phyloP scores from a whole-genome alignment of 192 early-diverging fungal species.

The Coemansia furcata region DNA sequence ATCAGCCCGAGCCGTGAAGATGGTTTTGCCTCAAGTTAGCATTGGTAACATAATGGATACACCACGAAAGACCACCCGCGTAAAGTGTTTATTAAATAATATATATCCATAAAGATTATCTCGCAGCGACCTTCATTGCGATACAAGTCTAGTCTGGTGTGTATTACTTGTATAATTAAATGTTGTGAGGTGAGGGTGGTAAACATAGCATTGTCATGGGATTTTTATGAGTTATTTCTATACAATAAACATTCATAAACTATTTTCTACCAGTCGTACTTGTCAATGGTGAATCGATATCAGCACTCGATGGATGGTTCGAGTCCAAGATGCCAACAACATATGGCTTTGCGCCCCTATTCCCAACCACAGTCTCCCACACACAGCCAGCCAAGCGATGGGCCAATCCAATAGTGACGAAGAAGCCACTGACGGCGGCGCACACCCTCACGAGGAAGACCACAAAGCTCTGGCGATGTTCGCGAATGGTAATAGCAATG shows the following conservation, averaged over 20 bases:
- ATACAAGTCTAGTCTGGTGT: too few relatives aligned
- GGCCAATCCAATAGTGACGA: slow-evolving; percentile 64
- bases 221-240: not conserved
- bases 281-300: not conserved
- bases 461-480: slow-evolving; percentile 60
- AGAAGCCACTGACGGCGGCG: slow-evolving; percentile 82
- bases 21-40: too few relatives aligned
- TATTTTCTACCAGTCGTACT: not conserved
- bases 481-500: slow-evolving; percentile 75
- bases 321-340: not conserved
- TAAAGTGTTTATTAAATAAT: too few relatives aligned
- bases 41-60: too few relatives aligned
- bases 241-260: not conserved
- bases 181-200: too few relatives aligned
- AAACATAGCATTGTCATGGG: too few relatives aligned
- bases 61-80: too few relatives aligned
- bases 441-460: slow-evolving; percentile 79
- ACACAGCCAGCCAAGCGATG: slow-evolving; percentile 44
- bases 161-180: too few relatives aligned
- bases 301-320: not conserved
- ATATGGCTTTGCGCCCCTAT: too few relatives aligned
- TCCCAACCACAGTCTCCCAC: not conserved
- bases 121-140: too few relatives aligned
- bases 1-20: too few relatives aligned
- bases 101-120: too few relatives aligned